These are phyloP conservation scores for Begonia peltatifolia DNA, from an alignment of 306 rosid species.

Conservation along the genomic window DNA sequence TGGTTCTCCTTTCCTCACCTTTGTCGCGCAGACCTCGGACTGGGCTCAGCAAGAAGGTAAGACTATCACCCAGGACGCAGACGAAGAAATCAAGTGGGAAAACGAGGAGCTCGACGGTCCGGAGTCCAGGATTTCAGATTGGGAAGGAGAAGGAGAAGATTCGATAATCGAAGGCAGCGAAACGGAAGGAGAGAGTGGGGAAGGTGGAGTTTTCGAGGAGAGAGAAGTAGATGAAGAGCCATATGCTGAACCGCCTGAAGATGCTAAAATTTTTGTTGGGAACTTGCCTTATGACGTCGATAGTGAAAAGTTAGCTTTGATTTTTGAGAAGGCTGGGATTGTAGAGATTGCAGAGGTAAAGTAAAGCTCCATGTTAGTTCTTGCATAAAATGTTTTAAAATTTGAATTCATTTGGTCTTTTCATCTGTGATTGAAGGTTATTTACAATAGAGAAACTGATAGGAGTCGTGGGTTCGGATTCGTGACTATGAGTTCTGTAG, in stretches of 20 bases:
- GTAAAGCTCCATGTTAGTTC: background rate
- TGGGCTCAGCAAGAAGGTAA: constrained; percentile 56
- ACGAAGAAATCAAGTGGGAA: constrained; percentile 20
- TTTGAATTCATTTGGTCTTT: too few relatives aligned
- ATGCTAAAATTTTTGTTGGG: constrained; percentile 70
- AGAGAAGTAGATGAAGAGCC: constrained; percentile 15
- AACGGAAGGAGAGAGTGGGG: constrained; percentile 15
- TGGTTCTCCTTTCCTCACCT: constrained; percentile 28
- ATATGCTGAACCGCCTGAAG: constrained; percentile 43
- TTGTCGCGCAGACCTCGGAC: constrained; percentile 63
- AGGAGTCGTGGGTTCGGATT: constrained; percentile 90
- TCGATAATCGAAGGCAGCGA: too few relatives aligned
- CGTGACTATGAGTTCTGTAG: constrained; percentile 75
- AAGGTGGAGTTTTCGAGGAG: constrained; percentile 24
- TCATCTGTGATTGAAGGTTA: constrained; percentile 37
- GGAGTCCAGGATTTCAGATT: constrained; percentile 16
- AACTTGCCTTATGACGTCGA: constrained; percentile 81
- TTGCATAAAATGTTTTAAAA: background rate
- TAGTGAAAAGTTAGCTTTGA: constrained; percentile 51
- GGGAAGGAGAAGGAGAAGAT: constrained; percentile 14
- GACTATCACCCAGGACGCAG: constrained; percentile 24
- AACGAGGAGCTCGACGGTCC: too few relatives aligned
- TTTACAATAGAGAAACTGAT: constrained; percentile 70
- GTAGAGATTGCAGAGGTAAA: constrained; percentile 82
- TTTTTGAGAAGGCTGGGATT: constrained; percentile 59